These are phyloP conservation scores for Botrytis byssoidea DNA, from an alignment of 2,329 filamentous ascomycete genomes.

Conservation along the genomic window DNA sequence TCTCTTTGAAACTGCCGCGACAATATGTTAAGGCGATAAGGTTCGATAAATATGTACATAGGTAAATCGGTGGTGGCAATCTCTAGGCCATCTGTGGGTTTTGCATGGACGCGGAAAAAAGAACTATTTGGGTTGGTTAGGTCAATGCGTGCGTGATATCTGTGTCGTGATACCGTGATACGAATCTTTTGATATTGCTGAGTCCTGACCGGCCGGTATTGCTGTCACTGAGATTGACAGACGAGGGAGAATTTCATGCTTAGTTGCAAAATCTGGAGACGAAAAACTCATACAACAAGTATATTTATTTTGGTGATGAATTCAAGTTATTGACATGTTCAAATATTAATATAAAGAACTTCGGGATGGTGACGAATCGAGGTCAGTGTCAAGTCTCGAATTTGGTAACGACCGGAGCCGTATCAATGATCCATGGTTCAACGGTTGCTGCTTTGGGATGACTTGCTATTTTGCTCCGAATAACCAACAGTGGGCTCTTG, in stretches of 20 bases:
- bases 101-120: not conserved
- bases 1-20: not conserved
- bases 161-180: constrained; percentile 7
- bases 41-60: not conserved
- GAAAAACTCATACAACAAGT: not conserved
- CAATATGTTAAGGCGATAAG: not conserved
- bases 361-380: not conserved
- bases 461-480: not conserved
- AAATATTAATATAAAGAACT: not conserved
- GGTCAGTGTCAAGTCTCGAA: not conserved
- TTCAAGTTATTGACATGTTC: not conserved
- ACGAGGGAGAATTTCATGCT: not conserved
- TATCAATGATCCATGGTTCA: not conserved
- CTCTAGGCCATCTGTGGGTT: not conserved
- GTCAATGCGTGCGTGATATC: constrained; percentile 3
- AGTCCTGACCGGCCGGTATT: not conserved
- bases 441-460: not conserved
- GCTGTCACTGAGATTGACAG: not conserved
- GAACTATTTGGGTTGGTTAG: not conserved
- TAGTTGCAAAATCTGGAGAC: not conserved
- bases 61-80: not conserved
- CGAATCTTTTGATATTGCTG: not conserved
- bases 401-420: not conserved
- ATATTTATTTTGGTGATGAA: too few species aligned
- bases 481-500: not conserved